Conservation (phyloP, 1,284 basidiomycete genomes). For the Leccinum ambiguum region DNA sequence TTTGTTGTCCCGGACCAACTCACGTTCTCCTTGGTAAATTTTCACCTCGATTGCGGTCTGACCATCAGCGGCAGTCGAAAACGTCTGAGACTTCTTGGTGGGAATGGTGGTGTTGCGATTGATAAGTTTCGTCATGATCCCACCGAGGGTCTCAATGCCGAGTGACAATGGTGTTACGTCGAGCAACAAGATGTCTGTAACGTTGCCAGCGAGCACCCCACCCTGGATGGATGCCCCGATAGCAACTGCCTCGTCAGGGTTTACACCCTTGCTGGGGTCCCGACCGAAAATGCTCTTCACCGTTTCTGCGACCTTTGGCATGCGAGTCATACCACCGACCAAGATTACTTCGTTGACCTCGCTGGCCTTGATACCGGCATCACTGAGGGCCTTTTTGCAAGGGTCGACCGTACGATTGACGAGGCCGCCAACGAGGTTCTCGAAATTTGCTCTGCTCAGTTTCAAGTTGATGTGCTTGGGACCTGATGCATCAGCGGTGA, state of each 20-base stretch:
- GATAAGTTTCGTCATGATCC: constrained; percentile 97
- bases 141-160: constrained; percentile 96
- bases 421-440: constrained; percentile 80
- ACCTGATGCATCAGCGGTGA: constrained; percentile 91
- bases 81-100: constrained; percentile 98
- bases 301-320: constrained; percentile 94
- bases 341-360: constrained; percentile 97
- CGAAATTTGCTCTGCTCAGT: constrained; percentile 88
- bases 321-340: constrained; percentile 97
- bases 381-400: constrained; percentile 93
- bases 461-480: constrained; percentile 97
- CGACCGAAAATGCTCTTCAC: constrained; percentile 90
- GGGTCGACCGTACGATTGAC: constrained; percentile 94
- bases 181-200: constrained; percentile 94
- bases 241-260: constrained; percentile 94
- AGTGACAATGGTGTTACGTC: constrained; percentile 96
- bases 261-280: constrained; percentile 97
- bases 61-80: constrained; percentile 96
- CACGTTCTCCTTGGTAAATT: constrained; percentile 98
- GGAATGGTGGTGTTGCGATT: constrained; percentile 98
- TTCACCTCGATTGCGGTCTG: constrained; percentile 97
- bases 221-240: constrained; percentile 93
- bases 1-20: constrained; percentile 97
- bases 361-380: constrained; percentile 90
- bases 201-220: constrained; percentile 95